phyloP scores from a whole-genome alignment of 371 early-diverging fungal genomes.

The Lichtheimia ramosa region DNA sequence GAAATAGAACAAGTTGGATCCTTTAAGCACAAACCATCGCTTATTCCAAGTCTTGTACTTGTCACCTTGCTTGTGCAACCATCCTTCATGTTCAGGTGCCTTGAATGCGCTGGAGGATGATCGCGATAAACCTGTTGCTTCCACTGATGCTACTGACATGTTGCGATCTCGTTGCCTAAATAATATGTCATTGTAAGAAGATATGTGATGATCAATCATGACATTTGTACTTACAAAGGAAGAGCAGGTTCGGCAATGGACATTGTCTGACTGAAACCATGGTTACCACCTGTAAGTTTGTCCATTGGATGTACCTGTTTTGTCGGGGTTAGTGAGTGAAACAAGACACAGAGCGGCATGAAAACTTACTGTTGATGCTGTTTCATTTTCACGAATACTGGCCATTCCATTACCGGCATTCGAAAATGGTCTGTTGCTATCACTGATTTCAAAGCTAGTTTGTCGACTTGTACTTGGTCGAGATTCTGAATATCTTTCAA shows the following conservation, averaged over 20 bases:
- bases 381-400: slow-evolving; percentile 4
- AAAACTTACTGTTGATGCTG: no score
- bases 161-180: slow-evolving; percentile 8
- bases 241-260: slow-evolving; percentile 4
- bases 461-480: neutral
- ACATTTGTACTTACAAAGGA: no score
- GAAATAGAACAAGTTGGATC: slow-evolving; percentile 61
- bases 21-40: slow-evolving; percentile 72
- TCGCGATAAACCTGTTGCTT: slow-evolving; percentile 13
- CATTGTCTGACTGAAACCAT: neutral
- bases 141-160: slow-evolving; percentile 27
- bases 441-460: neutral
- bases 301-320: slow-evolving; percentile 4
- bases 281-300: neutral
- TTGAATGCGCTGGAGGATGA: slow-evolving; percentile 24
- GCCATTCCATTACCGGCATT: neutral
- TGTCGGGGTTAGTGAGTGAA: neutral
- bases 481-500: neutral
- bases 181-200: no score
- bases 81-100: slow-evolving; percentile 64
- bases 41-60: slow-evolving; percentile 69
- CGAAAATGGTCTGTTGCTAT: no score
- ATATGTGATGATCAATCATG: no score
- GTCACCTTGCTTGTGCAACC: slow-evolving; percentile 67
- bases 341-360: no score